Evolutionary conservation across 192 early-diverging fungal genomes (phyloP), one percentile per base, ranked within the genome.

Genomic region (Coemansia sp.): DNA sequence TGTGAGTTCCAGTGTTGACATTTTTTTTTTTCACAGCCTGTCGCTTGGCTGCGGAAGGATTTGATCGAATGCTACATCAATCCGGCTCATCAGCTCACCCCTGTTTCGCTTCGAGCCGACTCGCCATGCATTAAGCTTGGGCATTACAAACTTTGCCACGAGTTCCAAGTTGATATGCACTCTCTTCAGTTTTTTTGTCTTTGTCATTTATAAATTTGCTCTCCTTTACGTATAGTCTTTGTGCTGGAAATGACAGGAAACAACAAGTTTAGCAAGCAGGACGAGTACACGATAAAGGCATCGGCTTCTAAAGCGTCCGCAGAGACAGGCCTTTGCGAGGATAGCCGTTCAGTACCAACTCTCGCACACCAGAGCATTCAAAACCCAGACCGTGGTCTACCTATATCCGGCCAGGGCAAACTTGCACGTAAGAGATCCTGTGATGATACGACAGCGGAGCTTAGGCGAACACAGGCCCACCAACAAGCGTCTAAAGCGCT

Each of bases 21-120:
- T 50, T 50, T 50, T 50, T 50, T n/a, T n/a, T 50, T 47, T n/a
- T 47, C 11, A 15, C 41, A 20, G 0, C 18, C 20, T 22, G 3
- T 22, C n/a, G 52, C 31, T 33, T 31, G 29, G 55, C 55, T 58
- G 55, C 55, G 55, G 55, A 58, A 34, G n/a, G 29, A 58, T 34
- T 34, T 2, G 5, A 33, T 34, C 31, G n/a, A 50, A 31, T 33
- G 55, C 52, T 55, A 55, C 52, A 2, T 13, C 52, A 29, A 24
- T 31, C 20, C 52, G 16, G 31, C 29, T 34, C 55, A 58, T 16
- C 55, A 18, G 55, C 16, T 58, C 31, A n/a, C n/a, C 13, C 31
- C 8, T 22, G 55, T 34, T 18, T 58, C 31, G 33, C 55, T 18
- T 12, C 55, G 55, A 58, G 55, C 12, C 55, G 55, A 33, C 55